Base-by-base conservation (phyloP, 305 asterid genomes). In the Galium porrigens region DNA sequence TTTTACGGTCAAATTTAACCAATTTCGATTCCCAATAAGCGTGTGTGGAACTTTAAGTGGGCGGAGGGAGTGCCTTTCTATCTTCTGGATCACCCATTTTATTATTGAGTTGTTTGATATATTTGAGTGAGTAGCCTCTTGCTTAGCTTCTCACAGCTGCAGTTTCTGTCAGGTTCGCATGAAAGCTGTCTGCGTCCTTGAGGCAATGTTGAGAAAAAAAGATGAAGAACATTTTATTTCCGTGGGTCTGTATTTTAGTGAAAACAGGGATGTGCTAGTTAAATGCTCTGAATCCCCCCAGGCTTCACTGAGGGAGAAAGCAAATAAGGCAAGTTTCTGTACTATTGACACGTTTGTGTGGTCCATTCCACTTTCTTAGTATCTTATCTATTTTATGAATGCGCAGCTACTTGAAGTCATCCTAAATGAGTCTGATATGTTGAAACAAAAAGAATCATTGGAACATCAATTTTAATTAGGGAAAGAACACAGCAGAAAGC, bases 221-320 rank as follows among this genome's bases (percentile, higher is more conserved):
- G 85, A 84, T 58, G 91, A 84, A 8, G 84, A 77, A 4, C 80
- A 80, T 36, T 87, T 85, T 78, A 75, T 82, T 46, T 73, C 71
- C 46, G 76, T 89, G 75, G 73, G 82, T 55, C 83, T 88, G 5
- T 87, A 89, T 72, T 89, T 92, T 72, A 74, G 70, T 60, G 90
- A 87, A 65, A 89, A 92, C 82, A 80, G 41, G 39, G 84, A 85
- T 76, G 79, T 68, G 67, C 83, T 92, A 74, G 73, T 84, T 58
- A 89, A 80, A 62, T 92, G 99, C 81, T 85, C 83, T 68, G 95
- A 89, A 81, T 92, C 95, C 66, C 99, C 97, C 42, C 99, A 92
- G 78, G 95, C 97, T 57, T 92, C 99, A 64, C 72, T 92, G 77
- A 83, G 99, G 76, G 99, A 92, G 78, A 92, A 89, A 70, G 91